Evolutionary conservation across 2,329 filamentous ascomycete genomes (phyloP).

Genomic region (Colletotrichum tamarilloi): DNA sequence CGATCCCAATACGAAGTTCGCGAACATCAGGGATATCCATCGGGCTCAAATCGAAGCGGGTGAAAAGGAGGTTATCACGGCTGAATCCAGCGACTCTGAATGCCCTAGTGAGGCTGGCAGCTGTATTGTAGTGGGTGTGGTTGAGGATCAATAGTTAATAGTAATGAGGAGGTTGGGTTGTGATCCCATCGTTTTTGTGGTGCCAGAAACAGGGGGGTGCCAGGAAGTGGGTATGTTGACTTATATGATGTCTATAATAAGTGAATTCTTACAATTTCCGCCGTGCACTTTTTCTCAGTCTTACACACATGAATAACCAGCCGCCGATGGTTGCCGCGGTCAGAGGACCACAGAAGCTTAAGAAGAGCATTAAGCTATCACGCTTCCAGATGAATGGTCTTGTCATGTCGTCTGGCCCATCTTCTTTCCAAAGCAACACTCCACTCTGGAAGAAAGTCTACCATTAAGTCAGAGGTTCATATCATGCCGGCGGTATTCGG

Average conservation of each 20-base stretch:
- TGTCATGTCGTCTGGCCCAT: neutral
- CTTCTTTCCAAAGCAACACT: neutral
- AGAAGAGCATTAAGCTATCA: neutral
- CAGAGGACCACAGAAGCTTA: neutral
- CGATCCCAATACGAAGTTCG: too few species aligned
- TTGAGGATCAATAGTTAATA: too few species aligned
- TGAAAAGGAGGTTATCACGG: too few species aligned
- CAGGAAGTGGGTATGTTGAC: too few species aligned
- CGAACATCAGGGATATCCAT: too few species aligned
- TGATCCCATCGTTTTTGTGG: too few species aligned
- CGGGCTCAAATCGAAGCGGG: too few species aligned
- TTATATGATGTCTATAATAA: neutral
- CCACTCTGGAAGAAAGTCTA: constrained; percentile 21
- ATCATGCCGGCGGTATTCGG: neutral
- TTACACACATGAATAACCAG: neutral
- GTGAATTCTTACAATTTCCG: neutral
- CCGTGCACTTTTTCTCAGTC: neutral
- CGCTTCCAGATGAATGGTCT: neutral
- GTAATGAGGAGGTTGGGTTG: too few species aligned
- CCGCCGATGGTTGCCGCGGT: neutral
- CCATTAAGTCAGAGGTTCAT: neutral
- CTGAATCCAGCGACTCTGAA: too few species aligned
- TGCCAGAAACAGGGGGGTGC: too few species aligned
- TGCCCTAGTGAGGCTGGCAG: too few species aligned
- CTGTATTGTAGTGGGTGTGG: too few species aligned